These are phyloP conservation scores for Oidiodendron maius DNA, from an alignment of 495 filamentous ascomycete genomes.

Conservation along the genomic window DNA sequence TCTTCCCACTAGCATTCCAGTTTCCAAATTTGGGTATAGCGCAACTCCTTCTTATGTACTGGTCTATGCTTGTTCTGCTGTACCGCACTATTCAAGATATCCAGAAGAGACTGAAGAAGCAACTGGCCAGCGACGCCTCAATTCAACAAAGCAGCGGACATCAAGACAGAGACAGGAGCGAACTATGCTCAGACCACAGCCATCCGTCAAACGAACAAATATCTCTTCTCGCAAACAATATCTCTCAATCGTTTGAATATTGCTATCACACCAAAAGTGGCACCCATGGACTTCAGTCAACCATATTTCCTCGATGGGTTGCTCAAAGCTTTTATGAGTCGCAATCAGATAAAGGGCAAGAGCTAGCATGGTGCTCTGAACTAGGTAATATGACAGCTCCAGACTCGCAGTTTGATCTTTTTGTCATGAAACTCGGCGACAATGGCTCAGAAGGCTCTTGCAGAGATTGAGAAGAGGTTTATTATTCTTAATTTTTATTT, in stretches of 20 bases:
- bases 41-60: slow-evolving; percentile 3
- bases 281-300: background rate
- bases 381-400: background rate
- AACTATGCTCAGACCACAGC: background rate
- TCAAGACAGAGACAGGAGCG: background rate
- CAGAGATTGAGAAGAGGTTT: too few relatives aligned
- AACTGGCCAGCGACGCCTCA: background rate
- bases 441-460: too few relatives aligned
- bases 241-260: slow-evolving; percentile 2
- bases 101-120: background rate
- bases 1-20: background rate
- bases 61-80: background rate
- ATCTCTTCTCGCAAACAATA: background rate
- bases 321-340: background rate
- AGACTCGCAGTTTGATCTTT: background rate
- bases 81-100: background rate
- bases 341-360: background rate
- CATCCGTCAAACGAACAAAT: background rate
- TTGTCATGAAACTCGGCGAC: background rate
- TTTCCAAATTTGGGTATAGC: background rate
- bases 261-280: background rate
- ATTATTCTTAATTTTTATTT: too few relatives aligned
- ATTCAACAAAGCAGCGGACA: background rate
- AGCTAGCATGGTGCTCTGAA: background rate
- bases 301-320: background rate